Percentiles rank a stretch among this genome's conserved stretches.
phyloP scores from a whole-genome alignment of 2,329 filamentous ascomycete species.

The Curvularia verruculosa region DNA sequence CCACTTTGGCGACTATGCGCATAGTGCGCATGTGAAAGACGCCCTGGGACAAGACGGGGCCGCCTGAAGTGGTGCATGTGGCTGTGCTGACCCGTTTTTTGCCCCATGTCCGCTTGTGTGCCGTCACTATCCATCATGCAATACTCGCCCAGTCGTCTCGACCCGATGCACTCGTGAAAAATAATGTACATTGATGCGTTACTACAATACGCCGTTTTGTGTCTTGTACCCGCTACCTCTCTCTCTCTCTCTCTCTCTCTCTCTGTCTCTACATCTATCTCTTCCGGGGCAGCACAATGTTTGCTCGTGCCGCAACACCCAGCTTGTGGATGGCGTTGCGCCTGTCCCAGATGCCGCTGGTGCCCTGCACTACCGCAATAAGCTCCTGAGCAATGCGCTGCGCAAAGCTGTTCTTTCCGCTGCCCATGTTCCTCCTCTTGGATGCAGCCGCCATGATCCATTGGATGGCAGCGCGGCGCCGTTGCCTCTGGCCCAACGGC shows the following conservation, averaged over 20 bases:
- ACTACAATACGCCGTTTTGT: neutral
- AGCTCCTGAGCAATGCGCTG: conserved; percentile 84
- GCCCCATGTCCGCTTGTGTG: no score
- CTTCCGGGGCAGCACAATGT: conserved; percentile 56
- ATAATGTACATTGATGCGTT: conserved; percentile 10
- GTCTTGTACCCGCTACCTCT: neutral
- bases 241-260: conserved; percentile 29
- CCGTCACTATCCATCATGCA: conserved; percentile 8
- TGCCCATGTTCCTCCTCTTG: conserved; percentile 75
- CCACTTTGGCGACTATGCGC: no score
- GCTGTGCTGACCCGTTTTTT: conserved; percentile 2
- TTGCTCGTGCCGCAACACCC: conserved; percentile 78
- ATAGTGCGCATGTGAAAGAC: neutral
- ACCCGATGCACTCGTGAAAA: neutral
- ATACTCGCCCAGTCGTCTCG: conserved; percentile 7
- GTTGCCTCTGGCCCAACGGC: conserved; percentile 75
- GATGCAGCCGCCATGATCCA: conserved; percentile 90
- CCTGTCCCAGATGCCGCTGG: conserved; percentile 83
- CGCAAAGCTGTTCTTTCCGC: conserved; percentile 74
- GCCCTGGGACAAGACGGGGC: conserved; percentile 3
- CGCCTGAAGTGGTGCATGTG: conserved; percentile 30
- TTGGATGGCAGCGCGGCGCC: conserved; percentile 76
- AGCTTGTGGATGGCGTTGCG: conserved; percentile 78
- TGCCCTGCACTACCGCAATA: conserved; percentile 84
- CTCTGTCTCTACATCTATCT: no score